These are phyloP conservation scores for Cordyceps militaris DNA, from an alignment of 2,329 filamentous ascomycete genomes.

Conservation along the genomic window DNA sequence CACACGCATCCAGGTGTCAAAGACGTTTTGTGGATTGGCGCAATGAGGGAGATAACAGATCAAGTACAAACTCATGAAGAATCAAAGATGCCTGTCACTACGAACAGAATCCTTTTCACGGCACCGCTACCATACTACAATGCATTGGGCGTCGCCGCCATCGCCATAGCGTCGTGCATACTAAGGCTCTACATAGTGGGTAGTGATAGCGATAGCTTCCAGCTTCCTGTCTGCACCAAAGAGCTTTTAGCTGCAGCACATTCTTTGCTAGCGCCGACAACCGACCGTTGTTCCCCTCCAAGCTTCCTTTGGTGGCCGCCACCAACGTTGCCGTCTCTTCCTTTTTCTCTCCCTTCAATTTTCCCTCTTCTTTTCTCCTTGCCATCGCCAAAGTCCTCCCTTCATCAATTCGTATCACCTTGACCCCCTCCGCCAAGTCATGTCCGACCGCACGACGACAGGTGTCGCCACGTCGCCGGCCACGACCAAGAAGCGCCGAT, in stretches of 20 bases:
- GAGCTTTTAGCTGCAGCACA: not conserved
- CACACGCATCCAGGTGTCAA: too few relatives aligned
- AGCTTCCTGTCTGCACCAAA: not conserved
- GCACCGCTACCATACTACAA: too few relatives aligned
- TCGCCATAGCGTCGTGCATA: not conserved
- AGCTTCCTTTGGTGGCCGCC: not conserved
- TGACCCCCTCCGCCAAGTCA: constrained; percentile 11
- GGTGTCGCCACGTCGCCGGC: constrained; percentile 23
- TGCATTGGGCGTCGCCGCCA: not conserved
- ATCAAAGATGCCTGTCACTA: too few relatives aligned
- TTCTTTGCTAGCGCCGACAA: not conserved
- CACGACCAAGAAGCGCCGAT: constrained; percentile 11
- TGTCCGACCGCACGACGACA: constrained; percentile 31
- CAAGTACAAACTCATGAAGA: not conserved
- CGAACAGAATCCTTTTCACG: too few relatives aligned
- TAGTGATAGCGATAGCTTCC: constrained; percentile 7
- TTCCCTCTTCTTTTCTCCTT: not conserved
- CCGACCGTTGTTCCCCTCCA: not conserved
- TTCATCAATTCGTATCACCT: not conserved
- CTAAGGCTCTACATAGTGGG: not conserved
- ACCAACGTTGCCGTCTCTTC: not conserved
- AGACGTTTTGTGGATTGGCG: too few relatives aligned
- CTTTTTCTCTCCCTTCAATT: not conserved
- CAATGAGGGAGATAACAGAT: not conserved
- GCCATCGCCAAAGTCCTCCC: not conserved